Conservation (phyloP, 768 basidiomycete genomes). For the Auricularia sp. region DNA sequence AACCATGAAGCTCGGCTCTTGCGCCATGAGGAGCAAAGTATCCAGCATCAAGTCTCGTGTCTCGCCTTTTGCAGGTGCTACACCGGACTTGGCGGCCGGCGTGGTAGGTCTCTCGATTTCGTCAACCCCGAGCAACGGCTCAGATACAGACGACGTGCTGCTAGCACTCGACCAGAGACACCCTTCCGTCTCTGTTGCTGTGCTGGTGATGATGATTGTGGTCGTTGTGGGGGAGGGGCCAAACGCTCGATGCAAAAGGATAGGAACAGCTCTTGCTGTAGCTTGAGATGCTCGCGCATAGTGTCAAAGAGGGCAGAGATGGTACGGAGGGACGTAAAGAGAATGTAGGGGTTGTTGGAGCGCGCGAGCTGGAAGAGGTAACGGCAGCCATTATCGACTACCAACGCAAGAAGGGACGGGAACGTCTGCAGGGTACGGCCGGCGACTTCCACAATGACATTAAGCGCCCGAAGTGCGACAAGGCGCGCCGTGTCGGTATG, state of each 20-base stretch:
- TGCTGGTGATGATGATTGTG: constrained; percentile 13
- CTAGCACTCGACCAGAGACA: constrained; percentile 10
- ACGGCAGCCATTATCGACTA: constrained; percentile 88
- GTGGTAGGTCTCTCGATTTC: constrained; percentile 28
- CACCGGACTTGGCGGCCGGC: constrained; percentile 39
- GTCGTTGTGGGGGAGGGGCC: constrained; percentile 38
- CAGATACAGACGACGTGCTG: constrained; percentile 17
- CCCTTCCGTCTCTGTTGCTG: constrained; percentile 4
- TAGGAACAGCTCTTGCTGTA: constrained; percentile 92
- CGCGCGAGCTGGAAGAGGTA: constrained; percentile 94
- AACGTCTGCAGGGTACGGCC: constrained; percentile 68
- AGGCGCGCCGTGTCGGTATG: constrained; percentile 95
- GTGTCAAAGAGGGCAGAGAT: constrained; percentile 84
- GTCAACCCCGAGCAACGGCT: constrained; percentile 14
- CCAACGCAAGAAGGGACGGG: constrained; percentile 63
- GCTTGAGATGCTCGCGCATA: constrained; percentile 75
- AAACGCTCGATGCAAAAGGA: constrained; percentile 90
- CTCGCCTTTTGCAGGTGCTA: constrained; percentile 75
- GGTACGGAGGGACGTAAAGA: constrained; percentile 73
- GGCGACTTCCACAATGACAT: constrained; percentile 77
- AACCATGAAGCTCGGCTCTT: constrained; percentile 86
- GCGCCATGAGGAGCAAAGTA: constrained; percentile 69
- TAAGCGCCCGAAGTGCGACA: constrained; percentile 78
- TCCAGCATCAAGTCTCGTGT: constrained; percentile 86
- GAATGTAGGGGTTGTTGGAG: constrained; percentile 72